A percentile compares a stretch with the other conserved stretches of the same genome.
phyloP scores from a whole-genome alignment of 345 rosid species.

The Ceriops zippeliana region DNA sequence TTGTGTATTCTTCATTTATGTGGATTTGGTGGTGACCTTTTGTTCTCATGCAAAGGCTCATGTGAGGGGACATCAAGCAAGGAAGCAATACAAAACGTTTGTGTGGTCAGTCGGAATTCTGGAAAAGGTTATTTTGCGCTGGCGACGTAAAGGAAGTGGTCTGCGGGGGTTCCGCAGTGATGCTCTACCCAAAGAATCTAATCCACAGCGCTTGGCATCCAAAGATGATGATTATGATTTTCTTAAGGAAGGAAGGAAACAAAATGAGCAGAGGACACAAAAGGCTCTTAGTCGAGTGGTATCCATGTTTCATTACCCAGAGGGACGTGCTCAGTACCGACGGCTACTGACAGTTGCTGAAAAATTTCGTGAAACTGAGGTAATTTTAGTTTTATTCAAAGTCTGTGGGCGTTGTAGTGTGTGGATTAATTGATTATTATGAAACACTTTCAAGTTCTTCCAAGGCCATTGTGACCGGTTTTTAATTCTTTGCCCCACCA shows the following conservation, averaged over 20 bases:
- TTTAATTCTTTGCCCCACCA: too few species aligned
- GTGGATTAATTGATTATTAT: too few species aligned
- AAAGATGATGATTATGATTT: slow-evolving; percentile 85
- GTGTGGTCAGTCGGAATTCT: slow-evolving; percentile 87
- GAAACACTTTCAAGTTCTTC: too few species aligned
- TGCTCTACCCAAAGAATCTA: slow-evolving; percentile 38
- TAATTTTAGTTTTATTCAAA: slow-evolving; percentile 11
- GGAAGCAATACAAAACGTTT: slow-evolving; percentile 67
- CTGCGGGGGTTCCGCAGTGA: slow-evolving; percentile 68
- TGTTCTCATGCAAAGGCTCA: slow-evolving; percentile 56
- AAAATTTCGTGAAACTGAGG: slow-evolving; percentile 67
- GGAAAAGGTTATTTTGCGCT: slow-evolving; percentile 86
- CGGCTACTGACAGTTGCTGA: slow-evolving; percentile 73
- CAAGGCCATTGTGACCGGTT: too few species aligned
- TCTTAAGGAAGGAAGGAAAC: slow-evolving; percentile 85
- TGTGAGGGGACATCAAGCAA: slow-evolving; percentile 86
- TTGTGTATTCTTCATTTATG: too few species aligned
- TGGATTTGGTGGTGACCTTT: slow-evolving; percentile 2
- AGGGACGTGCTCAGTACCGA: slow-evolving; percentile 84
- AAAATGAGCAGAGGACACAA: slow-evolving; percentile 76
- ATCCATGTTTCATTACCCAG: slow-evolving; percentile 87
- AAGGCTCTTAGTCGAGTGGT: slow-evolving; percentile 86
- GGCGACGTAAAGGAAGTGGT: slow-evolving; percentile 94
- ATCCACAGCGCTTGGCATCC: slow-evolving; percentile 28
- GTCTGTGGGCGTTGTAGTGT: too few species aligned